Evolutionary conservation across 352 stramenopile genomes (phyloP), one percentile per base, ranked within the genome.

Genomic region (Blastocystis sp.): DNA sequence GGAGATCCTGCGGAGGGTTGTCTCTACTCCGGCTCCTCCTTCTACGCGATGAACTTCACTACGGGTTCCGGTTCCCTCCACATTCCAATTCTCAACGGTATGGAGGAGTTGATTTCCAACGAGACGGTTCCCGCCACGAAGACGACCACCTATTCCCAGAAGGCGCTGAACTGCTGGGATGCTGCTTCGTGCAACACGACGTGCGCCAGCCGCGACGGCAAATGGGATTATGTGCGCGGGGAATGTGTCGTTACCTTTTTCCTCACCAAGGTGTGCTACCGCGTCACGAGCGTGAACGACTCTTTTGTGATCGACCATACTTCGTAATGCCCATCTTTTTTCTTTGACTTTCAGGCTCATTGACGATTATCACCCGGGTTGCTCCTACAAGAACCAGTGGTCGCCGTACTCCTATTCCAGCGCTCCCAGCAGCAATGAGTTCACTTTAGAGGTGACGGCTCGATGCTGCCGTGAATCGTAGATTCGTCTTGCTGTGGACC

Each of bases 1-100:
- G 66, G 66, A 38, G 66, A 77, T 77, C 66, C 66, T 24, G n/a
- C 14, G 28, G 66, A 28, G 28, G 66, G 66, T 7, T 77, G 66
- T 21, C 4, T 77, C 10, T 77, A 34, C 21, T 24, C 9, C 24
- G 4, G 34, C 14, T 77, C 66, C 60, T 21, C 28, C 9, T 77
- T 60, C 34, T 60, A 61, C 54, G 14, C 14, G 9, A 77, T 24
- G 43, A 77, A 61, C 21, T 17, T 77, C 10, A 60, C 66, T 77
- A 6, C 38, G 57, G 14, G 17, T 7, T 17, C 21, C 14, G 28
- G 54, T 24, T n/a, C 43, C 3, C 3, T 77, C 14, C 57, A 59
- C 17, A 48, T 77, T 17, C 45, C 42, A 34, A 38, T 77, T n/a
- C 28, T 34, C 40, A 74, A 34, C 21, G 14, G 10, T n/a, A 59